phyloP scores from a whole-genome alignment of 2,329 filamentous ascomycete species.

The Fusarium nygamai region DNA sequence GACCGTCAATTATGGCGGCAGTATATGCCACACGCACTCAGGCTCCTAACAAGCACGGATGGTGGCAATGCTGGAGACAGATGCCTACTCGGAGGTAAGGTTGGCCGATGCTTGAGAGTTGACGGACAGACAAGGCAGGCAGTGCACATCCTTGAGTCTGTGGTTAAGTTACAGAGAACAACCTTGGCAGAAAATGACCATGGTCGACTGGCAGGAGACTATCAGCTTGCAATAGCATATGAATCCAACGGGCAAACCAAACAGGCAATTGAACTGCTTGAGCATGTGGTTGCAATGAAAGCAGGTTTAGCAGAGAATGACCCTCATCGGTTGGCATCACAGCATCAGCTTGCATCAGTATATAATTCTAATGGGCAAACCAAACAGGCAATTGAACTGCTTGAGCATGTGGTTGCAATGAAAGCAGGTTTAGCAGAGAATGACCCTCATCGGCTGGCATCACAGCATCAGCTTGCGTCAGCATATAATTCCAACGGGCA shows the following conservation, averaged over 20 bases:
- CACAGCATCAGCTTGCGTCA: background rate
- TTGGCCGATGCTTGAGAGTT: background rate
- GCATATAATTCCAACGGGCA: background rate
- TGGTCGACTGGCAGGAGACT: background rate
- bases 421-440: accelerated
- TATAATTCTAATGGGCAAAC: accelerated
- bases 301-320: background rate
- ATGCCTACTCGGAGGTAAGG: accelerated
- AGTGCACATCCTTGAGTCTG: background rate
- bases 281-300: background rate
- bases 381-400: background rate
- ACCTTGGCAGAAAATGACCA: background rate
- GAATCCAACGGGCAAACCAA: accelerated
- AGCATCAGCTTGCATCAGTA: accelerated
- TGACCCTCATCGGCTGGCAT: background rate
- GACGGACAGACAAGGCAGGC: background rate
- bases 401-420: background rate
- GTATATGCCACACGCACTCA: slow-evolving; percentile 1
- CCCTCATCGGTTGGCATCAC: background rate
- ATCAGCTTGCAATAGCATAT: accelerated
- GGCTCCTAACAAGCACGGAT: background rate
- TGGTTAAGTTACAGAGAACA: accelerated
- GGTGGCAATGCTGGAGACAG: accelerated
- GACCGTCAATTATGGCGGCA: background rate
- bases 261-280: background rate